Evolutionary conservation across 306 rosid species (phyloP).

Genomic region (Cicer chorassanicum): DNA sequence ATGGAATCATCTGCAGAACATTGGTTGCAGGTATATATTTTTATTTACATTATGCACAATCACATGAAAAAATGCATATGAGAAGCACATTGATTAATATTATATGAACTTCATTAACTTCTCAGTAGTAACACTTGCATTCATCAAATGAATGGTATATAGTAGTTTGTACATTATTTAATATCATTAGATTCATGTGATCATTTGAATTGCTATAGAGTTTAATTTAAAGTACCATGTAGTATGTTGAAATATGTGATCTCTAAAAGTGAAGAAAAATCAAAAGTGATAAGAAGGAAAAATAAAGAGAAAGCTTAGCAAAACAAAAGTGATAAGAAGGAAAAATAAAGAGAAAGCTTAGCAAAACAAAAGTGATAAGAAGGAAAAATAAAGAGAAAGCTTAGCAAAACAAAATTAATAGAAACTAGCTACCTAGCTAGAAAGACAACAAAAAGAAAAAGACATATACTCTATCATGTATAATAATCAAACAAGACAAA

Average conservation of each 20-base stretch:
- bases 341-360: too few species aligned
- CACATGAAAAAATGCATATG: too few species aligned
- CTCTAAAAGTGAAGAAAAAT: conserved; percentile 6
- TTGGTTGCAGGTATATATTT: conserved; percentile 83
- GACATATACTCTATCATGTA: neutral
- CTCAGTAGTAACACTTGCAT: neutral
- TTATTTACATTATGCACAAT: conserved; percentile 22
- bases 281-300: too few species aligned
- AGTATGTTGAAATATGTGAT: conserved; percentile 1
- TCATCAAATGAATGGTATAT: neutral
- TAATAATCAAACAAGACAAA: conserved; percentile 30
- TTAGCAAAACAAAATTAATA: conserved; percentile 36
- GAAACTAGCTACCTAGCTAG: conserved; percentile 5
- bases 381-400: conserved; percentile 21
- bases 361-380: too few species aligned
- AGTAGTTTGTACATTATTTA: conserved; percentile 13
- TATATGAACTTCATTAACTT: too few species aligned
- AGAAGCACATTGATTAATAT: neutral
- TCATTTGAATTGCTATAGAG: neutral
- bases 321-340: too few species aligned
- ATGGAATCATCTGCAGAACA: conserved; percentile 89
- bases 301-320: too few species aligned
- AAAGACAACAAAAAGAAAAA: conserved; percentile 48
- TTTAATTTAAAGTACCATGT: neutral
- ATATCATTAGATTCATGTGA: neutral